Evolutionary conservation across 2,329 filamentous ascomycete genomes (phyloP), one percentile per base, ranked within the genome.

Genomic region (Pseudocercospora crystallina): DNA sequence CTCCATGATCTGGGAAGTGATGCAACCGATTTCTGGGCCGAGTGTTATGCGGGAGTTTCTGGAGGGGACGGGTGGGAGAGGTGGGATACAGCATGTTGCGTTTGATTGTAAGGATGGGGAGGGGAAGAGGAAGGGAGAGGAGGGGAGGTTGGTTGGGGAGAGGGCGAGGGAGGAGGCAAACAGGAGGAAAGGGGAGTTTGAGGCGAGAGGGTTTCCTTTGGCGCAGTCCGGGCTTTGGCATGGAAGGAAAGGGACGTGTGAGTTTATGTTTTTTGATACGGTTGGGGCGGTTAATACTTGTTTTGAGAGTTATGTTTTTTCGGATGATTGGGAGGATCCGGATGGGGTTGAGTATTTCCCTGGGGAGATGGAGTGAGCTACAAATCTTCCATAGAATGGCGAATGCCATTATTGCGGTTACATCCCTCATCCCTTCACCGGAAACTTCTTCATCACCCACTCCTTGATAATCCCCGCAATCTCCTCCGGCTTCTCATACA

Each of bases 371-470:
- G 20, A 26, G 20, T 26, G 20, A 26, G 20, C 20, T 7, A 26
- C n/a, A n/a, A n/a, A n/a, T n/a, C n/a, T n/a, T n/a, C n/a, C n/a
- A n/a, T n/a, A n/a, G n/a, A n/a, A n/a, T n/a, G n/a, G n/a, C n/a
- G n/a, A n/a, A n/a, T n/a, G n/a, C n/a, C n/a, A n/a, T n/a, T n/a
- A n/a, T n/a, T n/a, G n/a, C n/a, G n/a, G n/a, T n/a, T n/a, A n/a
- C n/a, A n/a, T n/a, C n/a, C n/a, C 20, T 26, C 20, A 26, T 26
- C 20, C 30, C 46, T 49, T 44, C 39, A 66, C 45, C 1, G 73
- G 72, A 29, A 73, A 69, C 15, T 63, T 65, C 12, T 71, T 56
- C 47, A 15, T 31, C 44, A 60, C 41, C 57, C 57, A 60, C 35
- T 61, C 60, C 42, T 48, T 49, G 5, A 63, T 47, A 37, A 53